phyloP scores from a whole-genome alignment of 1,284 basidiomycete genomes.

The Pterulicium gracile region DNA sequence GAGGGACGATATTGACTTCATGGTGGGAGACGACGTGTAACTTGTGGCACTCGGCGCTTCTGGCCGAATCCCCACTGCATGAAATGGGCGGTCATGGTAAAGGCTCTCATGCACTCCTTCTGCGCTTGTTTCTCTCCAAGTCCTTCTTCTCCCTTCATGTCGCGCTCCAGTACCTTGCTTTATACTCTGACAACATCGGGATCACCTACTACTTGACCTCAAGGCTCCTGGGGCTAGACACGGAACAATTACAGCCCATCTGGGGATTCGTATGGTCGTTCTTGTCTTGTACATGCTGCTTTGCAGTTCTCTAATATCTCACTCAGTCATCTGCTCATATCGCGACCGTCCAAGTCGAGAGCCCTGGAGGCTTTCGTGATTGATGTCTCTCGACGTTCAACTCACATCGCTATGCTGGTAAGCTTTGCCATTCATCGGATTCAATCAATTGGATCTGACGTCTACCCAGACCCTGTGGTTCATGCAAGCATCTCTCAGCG shows the following conservation, averaged over 20 bases:
- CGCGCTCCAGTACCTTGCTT: constrained; percentile 80
- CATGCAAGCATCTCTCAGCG: constrained; percentile 90
- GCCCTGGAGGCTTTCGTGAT: constrained; percentile 90
- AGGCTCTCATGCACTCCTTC: constrained; percentile 64
- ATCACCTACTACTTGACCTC: constrained; percentile 93
- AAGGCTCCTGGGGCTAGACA: constrained; percentile 69
- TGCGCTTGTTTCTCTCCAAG: constrained; percentile 83
- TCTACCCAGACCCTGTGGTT: constrained; percentile 83
- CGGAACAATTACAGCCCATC: constrained; percentile 81
- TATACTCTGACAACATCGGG: constrained; percentile 88
- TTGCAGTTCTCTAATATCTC: constrained; percentile 10
- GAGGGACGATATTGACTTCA: constrained; percentile 29
- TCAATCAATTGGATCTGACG: constrained; percentile 12
- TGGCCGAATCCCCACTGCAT: not conserved
- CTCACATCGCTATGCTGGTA: constrained; percentile 89
- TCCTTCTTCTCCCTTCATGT: constrained; percentile 88
- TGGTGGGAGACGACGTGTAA: constrained; percentile 12
- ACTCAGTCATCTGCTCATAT: constrained; percentile 81
- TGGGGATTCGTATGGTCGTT: constrained; percentile 92
- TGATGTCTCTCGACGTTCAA: constrained; percentile 77
- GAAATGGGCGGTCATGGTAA: constrained; percentile 2
- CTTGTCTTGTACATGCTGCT: constrained; percentile 9
- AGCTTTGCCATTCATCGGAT: constrained; percentile 11
- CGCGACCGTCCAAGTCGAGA: constrained; percentile 79
- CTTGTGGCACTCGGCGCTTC: not conserved